phyloP scores from a whole-genome alignment of 176 grass and related monocot genomes.

The Eleusine coracana region DNA sequence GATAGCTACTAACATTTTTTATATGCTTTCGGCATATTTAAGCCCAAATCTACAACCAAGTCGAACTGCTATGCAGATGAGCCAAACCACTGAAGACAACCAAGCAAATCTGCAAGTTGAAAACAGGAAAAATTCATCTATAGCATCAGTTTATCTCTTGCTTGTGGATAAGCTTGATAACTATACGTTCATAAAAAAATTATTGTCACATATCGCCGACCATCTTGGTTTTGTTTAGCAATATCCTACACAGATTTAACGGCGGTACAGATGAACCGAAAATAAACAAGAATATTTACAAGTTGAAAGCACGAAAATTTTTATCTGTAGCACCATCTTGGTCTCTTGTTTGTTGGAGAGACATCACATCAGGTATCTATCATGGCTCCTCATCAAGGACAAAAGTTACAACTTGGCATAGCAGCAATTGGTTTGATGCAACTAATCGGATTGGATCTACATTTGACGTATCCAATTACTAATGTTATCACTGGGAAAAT shows the following conservation, averaged over 20 bases:
- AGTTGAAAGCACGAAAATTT: not conserved
- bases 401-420: conserved; percentile 13
- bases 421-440: not conserved
- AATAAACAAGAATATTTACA: not conserved
- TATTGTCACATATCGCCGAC: too few relatives aligned
- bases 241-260: not conserved
- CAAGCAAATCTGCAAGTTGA: not conserved
- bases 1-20: too few relatives aligned
- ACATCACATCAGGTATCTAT: not conserved
- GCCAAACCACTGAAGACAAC: not conserved
- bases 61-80: not conserved
- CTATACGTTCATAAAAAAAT: too few relatives aligned
- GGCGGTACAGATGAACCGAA: not conserved
- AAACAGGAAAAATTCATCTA: not conserved
- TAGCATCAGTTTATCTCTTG: not conserved
- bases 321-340: not conserved
- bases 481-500: conserved; percentile 16
- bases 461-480: not conserved
- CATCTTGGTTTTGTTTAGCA: not conserved
- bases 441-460: not conserved
- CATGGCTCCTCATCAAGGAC: not conserved
- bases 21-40: too few relatives aligned
- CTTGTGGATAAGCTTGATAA: not conserved
- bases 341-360: not conserved
- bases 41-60: not conserved